Conservation (phyloP, 1,284 basidiomycete species). For the Psilocybe mexicana region DNA sequence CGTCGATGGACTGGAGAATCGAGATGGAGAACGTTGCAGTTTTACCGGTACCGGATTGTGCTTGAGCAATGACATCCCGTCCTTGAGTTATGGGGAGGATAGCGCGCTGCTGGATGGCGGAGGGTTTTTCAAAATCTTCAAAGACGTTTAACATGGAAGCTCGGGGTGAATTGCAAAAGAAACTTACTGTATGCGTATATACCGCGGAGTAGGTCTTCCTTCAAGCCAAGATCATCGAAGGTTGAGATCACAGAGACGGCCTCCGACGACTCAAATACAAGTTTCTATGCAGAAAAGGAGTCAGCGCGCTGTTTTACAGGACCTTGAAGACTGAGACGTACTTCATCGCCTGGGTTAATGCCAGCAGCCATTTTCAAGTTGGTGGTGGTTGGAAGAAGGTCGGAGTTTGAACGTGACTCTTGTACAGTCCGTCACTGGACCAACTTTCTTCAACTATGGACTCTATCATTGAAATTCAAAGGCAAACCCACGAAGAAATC, state of each 20-base stretch:
- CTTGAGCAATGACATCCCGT: conserved; percentile 97
- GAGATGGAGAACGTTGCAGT: conserved; percentile 98
- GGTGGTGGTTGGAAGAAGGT: conserved; percentile 33
- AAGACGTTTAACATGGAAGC: background rate
- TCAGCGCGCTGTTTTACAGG: background rate
- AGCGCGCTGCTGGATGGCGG: conserved; percentile 97
- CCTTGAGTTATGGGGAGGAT: conserved; percentile 95
- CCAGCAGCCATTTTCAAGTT: conserved; percentile 72
- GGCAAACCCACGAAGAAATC: conserved; percentile 93
- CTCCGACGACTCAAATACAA: conserved; percentile 98
- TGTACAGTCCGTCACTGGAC: conserved; percentile 7
- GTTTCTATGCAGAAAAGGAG: conserved; percentile 59
- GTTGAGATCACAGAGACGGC: conserved; percentile 84
- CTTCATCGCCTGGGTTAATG: conserved; percentile 78
- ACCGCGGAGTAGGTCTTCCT: conserved; percentile 94
- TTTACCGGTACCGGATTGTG: conserved; percentile 99
- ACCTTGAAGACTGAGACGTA: conserved; percentile 26
- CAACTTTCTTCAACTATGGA: conserved; percentile 59
- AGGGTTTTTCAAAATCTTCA: conserved; percentile 97
- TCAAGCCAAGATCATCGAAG: conserved; percentile 92
- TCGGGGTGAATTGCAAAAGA: conserved; percentile 1
- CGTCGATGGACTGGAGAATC: conserved; percentile 94
- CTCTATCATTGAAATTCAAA: conserved; percentile 89
- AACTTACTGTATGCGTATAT: conserved; percentile 97
- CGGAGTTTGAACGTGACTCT: conserved; percentile 55